phyloP scores from a whole-genome alignment of 1,284 basidiomycete genomes.

The Mycena citricolor region DNA sequence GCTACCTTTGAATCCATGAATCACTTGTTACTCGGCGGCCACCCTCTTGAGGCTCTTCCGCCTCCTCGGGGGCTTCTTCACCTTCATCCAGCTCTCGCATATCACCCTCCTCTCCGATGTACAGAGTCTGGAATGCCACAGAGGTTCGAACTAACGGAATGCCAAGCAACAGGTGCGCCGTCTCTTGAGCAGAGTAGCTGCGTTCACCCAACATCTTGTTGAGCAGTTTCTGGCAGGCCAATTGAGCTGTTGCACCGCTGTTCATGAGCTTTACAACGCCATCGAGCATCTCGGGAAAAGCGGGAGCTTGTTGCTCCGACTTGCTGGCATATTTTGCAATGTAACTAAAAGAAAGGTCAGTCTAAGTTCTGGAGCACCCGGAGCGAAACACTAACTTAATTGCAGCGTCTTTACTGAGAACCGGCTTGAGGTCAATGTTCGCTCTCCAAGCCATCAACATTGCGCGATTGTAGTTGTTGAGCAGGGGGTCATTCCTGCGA shows the following conservation, averaged over 20 bases:
- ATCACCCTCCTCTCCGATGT: constrained; percentile 5
- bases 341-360: constrained; percentile 4
- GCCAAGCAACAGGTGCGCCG: constrained; percentile 22
- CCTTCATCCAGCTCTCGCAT: constrained; percentile 11
- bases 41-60: not conserved
- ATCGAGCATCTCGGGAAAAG: constrained; percentile 13
- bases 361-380: too few relatives aligned
- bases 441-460: constrained; percentile 24
- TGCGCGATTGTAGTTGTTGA: constrained; percentile 23
- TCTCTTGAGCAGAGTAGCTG: constrained; percentile 25
- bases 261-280: constrained; percentile 8
- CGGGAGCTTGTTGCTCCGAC: constrained; percentile 20
- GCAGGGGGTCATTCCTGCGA: constrained; percentile 20
- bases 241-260: not conserved
- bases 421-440: constrained; percentile 26
- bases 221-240: constrained; percentile 23
- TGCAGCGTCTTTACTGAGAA: constrained; percentile 24
- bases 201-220: constrained; percentile 26
- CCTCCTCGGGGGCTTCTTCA: constrained; percentile 7
- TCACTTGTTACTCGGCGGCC: constrained; percentile 12
- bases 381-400: constrained; percentile 21
- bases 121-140: constrained; percentile 15
- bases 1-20: constrained; percentile 17
- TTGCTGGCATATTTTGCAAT: constrained; percentile 24
- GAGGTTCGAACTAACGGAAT: constrained; percentile 23